Base-by-base conservation (phyloP, 805 yeast species). In the Yamadazyma endophytica region DNA sequence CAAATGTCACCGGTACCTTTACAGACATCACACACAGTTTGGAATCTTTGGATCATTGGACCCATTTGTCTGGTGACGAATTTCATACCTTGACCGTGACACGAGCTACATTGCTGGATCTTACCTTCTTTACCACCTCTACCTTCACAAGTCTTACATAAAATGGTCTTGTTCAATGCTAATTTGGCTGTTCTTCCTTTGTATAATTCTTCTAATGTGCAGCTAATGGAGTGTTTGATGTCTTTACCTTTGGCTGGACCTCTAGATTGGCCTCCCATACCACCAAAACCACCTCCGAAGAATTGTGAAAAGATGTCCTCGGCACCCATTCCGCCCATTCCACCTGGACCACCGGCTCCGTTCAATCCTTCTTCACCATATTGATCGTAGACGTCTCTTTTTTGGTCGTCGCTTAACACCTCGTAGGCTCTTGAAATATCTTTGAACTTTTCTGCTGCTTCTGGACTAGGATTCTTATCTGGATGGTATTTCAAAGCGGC, bases 11-110 rank as follows among this genome's bases (percentile, higher is more conserved):
- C 99, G 38, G 82, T 72, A 56, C 97, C 98, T 45, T 77, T 66
- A 79, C 99, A 92, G 37, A 64, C 80, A 47, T 84, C 90, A 82
- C 99, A 92, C 33, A 78, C 79, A 27, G 94, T 79, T 70, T 92
- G 97, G 78, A 85, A 85, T 73, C 96, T 84, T 71, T 92, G 99
- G 53, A 92, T 84, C 89, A 92, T 87, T 46, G 96, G 96, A 49
- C 99, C 99, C 96, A 92, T 89, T 67, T 92, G 97, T 70, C 95
- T 84, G 32, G 96, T 86, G 46, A 88, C 82, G 45, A 90, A 82
- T 63, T 77, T 85, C 61, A 82, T 65, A 75, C 99, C 99, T 50
- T 75, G 73, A 63, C 99, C 99, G 54, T 77, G 75, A 79, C 99
- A 92, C 23, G 77, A 58, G 31, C 78, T 44, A 79, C 99, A 92